phyloP scores from a whole-genome alignment of 2,329 filamentous ascomycete species.

The Xylariaceae sp. region DNA sequence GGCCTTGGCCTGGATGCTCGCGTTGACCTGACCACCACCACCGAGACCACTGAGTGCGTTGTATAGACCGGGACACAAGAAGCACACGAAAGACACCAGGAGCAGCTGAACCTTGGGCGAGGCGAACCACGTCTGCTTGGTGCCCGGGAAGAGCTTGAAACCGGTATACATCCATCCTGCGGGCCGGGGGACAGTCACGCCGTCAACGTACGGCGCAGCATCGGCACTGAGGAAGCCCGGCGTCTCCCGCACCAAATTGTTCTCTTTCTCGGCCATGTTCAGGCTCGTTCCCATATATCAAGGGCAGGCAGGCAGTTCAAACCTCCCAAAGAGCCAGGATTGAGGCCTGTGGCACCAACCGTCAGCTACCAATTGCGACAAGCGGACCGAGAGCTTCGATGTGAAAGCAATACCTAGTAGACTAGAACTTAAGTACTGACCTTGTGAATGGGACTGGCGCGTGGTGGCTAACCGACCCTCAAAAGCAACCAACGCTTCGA shows the following conservation, averaged over 20 bases:
- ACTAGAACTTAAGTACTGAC: constrained; percentile 10
- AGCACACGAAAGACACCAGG: constrained; percentile 66
- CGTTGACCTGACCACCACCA: constrained; percentile 55
- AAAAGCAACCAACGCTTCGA: constrained; percentile 5
- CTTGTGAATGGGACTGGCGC: constrained; percentile 9
- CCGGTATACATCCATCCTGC: constrained; percentile 64
- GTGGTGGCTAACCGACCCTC: constrained; percentile 8
- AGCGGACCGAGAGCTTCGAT: too few species aligned
- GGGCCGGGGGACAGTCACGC: constrained; percentile 33
- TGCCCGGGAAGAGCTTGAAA: constrained; percentile 42
- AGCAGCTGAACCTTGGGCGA: constrained; percentile 67
- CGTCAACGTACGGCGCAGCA: constrained; percentile 16
- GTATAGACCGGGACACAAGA: constrained; percentile 69
- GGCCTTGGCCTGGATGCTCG: constrained; percentile 56
- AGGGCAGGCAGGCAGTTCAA: too few species aligned
- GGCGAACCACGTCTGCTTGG: constrained; percentile 60
- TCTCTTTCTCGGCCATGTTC: constrained; percentile 16
- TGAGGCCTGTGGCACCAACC: too few species aligned
- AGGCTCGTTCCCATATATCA: constrained; percentile 2
- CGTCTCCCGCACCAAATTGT: constrained; percentile 6
- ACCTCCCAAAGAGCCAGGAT: too few species aligned
- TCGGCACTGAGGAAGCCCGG: constrained; percentile 9
- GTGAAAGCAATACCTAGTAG: too few species aligned
- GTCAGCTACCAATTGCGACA: too few species aligned
- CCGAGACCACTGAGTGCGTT: constrained; percentile 62